Evolutionary conservation across 2,329 filamentous ascomycete genomes (phyloP).

Genomic region (Fusarium nodosum): DNA sequence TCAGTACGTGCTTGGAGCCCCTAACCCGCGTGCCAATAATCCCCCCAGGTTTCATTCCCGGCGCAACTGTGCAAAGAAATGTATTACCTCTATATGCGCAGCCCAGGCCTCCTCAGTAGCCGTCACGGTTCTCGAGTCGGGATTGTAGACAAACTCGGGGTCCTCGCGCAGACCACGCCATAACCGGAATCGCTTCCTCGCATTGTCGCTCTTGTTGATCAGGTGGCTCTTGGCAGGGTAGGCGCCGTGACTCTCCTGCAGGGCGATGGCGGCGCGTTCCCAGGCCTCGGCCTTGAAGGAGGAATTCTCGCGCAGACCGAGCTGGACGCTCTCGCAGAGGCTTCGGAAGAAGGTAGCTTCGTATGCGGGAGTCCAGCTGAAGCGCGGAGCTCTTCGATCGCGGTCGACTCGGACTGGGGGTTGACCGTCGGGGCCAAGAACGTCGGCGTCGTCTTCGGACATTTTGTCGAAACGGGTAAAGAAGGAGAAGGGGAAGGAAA

Average conservation of each 20-base stretch:
- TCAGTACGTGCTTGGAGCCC: conserved; percentile 38
- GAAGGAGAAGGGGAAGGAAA: not conserved
- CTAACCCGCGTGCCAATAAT: conserved; percentile 11
- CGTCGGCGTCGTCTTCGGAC: conserved; percentile 58
- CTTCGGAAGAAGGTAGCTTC: conserved; percentile 73
- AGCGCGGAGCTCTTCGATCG: conserved; percentile 64
- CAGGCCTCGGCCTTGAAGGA: conserved; percentile 74
- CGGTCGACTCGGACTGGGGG: conserved; percentile 54
- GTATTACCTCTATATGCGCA: conserved; percentile 68
- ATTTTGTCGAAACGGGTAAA: conserved; percentile 42
- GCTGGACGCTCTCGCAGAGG: conserved; percentile 70
- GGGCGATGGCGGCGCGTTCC: conserved; percentile 68
- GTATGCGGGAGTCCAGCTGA: conserved; percentile 71
- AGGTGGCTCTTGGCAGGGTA: conserved; percentile 72
- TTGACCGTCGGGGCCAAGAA: conserved; percentile 55
- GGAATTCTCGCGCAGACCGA: conserved; percentile 69
- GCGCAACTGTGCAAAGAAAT: conserved; percentile 20
- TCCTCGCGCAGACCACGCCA: conserved; percentile 71
- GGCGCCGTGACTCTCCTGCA: conserved; percentile 68
- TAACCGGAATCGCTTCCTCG: conserved; percentile 72
- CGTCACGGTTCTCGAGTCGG: conserved; percentile 64
- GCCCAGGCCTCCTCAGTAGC: conserved; percentile 70
- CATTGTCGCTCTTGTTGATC: conserved; percentile 75
- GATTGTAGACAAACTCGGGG: conserved; percentile 68
- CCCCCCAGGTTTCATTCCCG: conserved; percentile 1